Base-by-base conservation (phyloP, 768 basidiomycete species). In the Leucocoprinus birnbaumii region DNA sequence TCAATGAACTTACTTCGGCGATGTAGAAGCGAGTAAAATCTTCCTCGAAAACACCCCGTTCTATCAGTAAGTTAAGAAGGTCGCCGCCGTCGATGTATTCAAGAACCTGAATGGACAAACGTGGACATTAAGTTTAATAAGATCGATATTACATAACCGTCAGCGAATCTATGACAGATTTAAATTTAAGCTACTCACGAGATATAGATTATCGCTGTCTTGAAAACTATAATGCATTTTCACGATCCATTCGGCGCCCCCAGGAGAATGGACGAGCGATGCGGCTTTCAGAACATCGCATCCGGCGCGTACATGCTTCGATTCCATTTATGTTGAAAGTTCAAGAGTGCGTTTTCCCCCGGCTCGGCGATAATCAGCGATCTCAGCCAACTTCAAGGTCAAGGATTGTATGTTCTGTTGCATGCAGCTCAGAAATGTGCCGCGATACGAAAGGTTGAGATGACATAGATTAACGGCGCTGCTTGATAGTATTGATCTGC, bases 71-170 rank as follows among this genome's bases (percentile, higher is more conserved):
- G 71, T 97, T 97, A 52, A 99, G 84, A 62, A 98, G 85, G 75
- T 98, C 95, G 55, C 95, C 93, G 54, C 94, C 94, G 59, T 93
- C 93, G 92, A 96, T 96, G 71, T 87, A 97, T 66, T 96, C 91
- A 44, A 96, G 80, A 48, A 95, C 83, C 91, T 92, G 73, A 62
- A 63, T 64, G 64, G 46, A 61, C 56, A 60, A 59, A 60, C 61
- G 61, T 61, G 60, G 58, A 58, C 63, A 59, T 64, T 52, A 58
- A 53, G 60, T 58, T 67, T 69, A 70, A 74, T 81, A 77, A 84
- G 81, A 80, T 79, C 77, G 68, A 80, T 75, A 82, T 82, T 76
- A 74, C 69, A 65, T 66, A n/a, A n/a, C n/a, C n/a, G 66, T 66
- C 64, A 71, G 61, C 64, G 48, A 49, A 63, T 66, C 62, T 59